Base-by-base conservation (phyloP, 2,329 filamentous ascomycete genomes). In the Pyrenochaeta sp. region DNA sequence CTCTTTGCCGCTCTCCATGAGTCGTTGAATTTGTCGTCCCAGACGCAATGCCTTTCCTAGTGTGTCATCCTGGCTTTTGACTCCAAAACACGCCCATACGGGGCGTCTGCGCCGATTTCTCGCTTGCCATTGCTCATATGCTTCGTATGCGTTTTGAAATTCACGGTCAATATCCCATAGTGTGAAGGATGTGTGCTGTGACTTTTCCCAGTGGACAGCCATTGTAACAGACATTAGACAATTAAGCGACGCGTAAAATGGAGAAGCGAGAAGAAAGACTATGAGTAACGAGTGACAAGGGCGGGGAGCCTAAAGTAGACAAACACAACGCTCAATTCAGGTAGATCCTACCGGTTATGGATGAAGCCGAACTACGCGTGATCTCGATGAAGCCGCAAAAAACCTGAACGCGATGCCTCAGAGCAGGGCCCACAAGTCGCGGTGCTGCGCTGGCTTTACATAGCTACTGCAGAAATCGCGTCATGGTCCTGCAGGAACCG, bases 121-220 rank as follows among this genome's bases (percentile, higher is more conserved):
- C 9, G 65, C 58, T 51, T 67, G 62, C 62, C 69, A 71, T 61
- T 73, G 72, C 54, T 72, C 67, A 56, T 77, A 77, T 12, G 71
- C 66, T 28, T 76, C 72, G 56, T 72, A 58, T 19, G 71, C 66
- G 46, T 72, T 71, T 43, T 73, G 71, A 46, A 77, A 76, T 44
- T 75, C 72, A 53, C 68, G 71, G 25, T 76, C 74, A 44, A 77
- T 75, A 52, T 77, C 73, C 74, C 74, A 77, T 5, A 77, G 63
- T 8, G 69, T 66, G 25, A 76, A 65, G 9, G 67, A 71, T 12
- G 68, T 65, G 52, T 74, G 72, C 25, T 72, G 62, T n/a, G 70
- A 60, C 47, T 72, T 72, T 40, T 71, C 71, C 68, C 68, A 74
- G 7, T 54, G 46, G 22, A 63, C 51, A 25, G 63, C 45, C 59